Evolutionary conservation across 2,329 filamentous ascomycete genomes (phyloP).

Genomic region (Xylariaceae sp.): DNA sequence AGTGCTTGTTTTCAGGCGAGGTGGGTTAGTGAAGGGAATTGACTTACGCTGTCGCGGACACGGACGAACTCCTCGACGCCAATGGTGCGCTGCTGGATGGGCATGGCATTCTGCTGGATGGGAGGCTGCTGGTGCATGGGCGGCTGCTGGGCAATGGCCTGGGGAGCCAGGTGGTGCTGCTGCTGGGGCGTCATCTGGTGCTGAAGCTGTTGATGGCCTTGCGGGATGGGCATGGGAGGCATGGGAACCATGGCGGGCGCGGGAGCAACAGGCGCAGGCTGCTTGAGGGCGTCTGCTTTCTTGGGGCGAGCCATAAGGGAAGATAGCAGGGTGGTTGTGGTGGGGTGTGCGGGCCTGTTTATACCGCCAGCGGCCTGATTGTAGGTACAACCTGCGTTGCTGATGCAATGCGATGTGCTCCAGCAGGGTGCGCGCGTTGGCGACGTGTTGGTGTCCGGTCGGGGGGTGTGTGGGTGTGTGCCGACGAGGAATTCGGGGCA

Average conservation of each 20-base stretch:
- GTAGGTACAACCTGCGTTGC: background rate
- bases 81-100: constrained; percentile 38
- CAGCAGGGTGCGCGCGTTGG: background rate
- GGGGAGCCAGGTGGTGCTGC: constrained; percentile 14
- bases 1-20: background rate
- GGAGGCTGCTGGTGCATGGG: constrained; percentile 17
- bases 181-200: constrained; percentile 21
- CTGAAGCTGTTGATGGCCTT: constrained; percentile 19
- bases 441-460: constrained; percentile 11
- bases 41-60: constrained; percentile 77
- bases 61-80: constrained; percentile 75
- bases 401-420: too few relatives aligned
- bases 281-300: constrained; percentile 38
- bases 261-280: constrained; percentile 35
- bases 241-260: constrained; percentile 41
- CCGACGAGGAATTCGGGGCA: too few relatives aligned
- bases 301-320: constrained; percentile 40
- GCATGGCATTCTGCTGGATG: constrained; percentile 15
- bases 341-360: constrained; percentile 10
- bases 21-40: background rate
- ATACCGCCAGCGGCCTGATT: constrained; percentile 8
- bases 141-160: constrained; percentile 21
- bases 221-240: constrained; percentile 25
- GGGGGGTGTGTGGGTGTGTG: too few relatives aligned
- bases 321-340: constrained; percentile 1